Conservation (phyloP, 345 rosid species). For the Tarenaya hassleriana region DNA sequence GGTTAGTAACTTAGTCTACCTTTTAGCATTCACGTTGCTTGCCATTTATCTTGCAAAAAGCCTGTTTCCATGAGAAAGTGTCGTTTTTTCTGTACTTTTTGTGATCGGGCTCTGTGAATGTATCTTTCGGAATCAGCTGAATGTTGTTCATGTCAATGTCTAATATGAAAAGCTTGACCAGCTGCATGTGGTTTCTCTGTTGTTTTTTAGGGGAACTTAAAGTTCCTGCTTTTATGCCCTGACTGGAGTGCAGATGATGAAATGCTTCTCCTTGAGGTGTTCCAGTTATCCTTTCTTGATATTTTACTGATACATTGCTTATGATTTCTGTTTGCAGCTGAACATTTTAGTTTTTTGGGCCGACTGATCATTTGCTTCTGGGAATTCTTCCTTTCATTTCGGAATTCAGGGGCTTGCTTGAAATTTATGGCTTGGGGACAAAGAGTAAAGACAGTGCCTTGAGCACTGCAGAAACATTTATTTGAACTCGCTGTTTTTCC, state of each 20-base stretch:
- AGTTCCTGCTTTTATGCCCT: slow-evolving; percentile 80
- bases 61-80: slow-evolving; percentile 1
- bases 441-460: slow-evolving; percentile 83
- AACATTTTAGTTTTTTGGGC: not conserved
- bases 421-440: slow-evolving; percentile 96
- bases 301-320: not conserved
- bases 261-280: slow-evolving; percentile 90
- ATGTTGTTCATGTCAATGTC: too few relatives aligned
- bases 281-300: slow-evolving; percentile 11
- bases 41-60: slow-evolving; percentile 1
- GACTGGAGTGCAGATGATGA: slow-evolving; percentile 99
- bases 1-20: slow-evolving; percentile 68
- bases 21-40: not conserved
- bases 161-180: too few relatives aligned
- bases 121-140: too few relatives aligned
- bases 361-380: slow-evolving; percentile 1
- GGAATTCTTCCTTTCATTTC: not conserved
- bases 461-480: slow-evolving; percentile 69
- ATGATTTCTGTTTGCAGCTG: not conserved
- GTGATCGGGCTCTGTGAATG: too few relatives aligned
- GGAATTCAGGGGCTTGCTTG: slow-evolving; percentile 76
- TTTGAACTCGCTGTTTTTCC: slow-evolving; percentile 78
- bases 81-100: not conserved
- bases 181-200: too few relatives aligned
- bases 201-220: slow-evolving; percentile 65